These are phyloP conservation scores for Stephanodiscus minutulus DNA, from an alignment of 108 stramenopile species.

Conservation along the genomic window DNA sequence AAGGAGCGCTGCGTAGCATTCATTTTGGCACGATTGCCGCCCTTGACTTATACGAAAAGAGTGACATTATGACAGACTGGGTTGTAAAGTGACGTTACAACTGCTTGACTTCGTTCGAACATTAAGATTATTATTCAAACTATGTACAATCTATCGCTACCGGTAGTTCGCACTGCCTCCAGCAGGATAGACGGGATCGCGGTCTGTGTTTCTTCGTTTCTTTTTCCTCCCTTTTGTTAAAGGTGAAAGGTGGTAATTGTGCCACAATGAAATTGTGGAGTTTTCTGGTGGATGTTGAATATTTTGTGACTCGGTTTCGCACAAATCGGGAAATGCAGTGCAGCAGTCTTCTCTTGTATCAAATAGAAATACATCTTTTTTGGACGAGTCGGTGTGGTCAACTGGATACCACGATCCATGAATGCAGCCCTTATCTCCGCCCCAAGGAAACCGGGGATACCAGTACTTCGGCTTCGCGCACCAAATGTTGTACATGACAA, in stretches of 20 bases:
- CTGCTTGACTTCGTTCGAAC: no score
- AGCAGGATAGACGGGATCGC: no score
- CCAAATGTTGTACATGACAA: constrained; percentile 23
- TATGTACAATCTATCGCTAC: no score
- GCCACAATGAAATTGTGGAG: neutral
- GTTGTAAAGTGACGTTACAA: no score
- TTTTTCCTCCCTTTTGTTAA: neutral
- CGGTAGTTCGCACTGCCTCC: no score
- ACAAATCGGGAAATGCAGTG: neutral
- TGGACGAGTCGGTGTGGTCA: neutral
- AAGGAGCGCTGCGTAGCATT: no score
- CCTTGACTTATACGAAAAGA: no score
- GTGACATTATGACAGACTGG: no score
- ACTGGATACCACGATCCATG: neutral
- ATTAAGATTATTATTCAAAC: no score
- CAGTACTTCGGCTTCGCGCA: neutral
- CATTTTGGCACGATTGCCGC: no score
- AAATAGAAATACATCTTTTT: constrained; percentile 1
- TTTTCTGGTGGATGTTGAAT: neutral
- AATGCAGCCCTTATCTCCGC: neutral
- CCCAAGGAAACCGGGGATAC: neutral
- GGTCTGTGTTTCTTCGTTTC: no score
- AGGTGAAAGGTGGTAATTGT: constrained; percentile 4
- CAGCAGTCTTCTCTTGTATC: constrained; percentile 8
- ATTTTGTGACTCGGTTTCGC: neutral